Conservation (phyloP, 129 eudicot species). For the Lonicera japonica region DNA sequence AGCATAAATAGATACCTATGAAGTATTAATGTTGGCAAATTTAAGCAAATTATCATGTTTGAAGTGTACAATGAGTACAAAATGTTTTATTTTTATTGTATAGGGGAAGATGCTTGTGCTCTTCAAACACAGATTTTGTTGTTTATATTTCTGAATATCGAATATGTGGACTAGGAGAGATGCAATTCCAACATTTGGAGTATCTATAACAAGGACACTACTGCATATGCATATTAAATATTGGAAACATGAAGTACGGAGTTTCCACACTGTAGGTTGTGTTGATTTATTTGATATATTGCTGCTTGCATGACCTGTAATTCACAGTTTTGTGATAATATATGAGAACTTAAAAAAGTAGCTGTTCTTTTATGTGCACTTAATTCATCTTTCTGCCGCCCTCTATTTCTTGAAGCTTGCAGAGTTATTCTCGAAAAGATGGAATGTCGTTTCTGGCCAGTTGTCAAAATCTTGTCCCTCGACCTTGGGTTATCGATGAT, state of each 20-base stretch:
- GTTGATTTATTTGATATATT: neutral
- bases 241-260: no score
- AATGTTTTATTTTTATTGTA: no score
- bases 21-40: no score
- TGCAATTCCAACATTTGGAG: neutral
- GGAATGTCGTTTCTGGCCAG: slow-evolving; percentile 96
- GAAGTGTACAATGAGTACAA: no score
- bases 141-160: no score
- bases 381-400: slow-evolving; percentile 3
- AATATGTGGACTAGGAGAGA: no score
- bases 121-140: no score
- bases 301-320: slow-evolving; percentile 2
- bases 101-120: no score
- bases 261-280: no score
- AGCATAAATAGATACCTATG: no score
- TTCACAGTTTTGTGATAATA: neutral
- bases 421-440: slow-evolving; percentile 94
- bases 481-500: slow-evolving; percentile 99
- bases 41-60: no score
- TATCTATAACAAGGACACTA: neutral
- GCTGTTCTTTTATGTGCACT: neutral
- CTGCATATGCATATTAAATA: no score
- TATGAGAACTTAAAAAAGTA: neutral
- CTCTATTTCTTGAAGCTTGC: slow-evolving; percentile 74
- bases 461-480: slow-evolving; percentile 87